Base-by-base conservation (phyloP, 139 green algal genomes). In the Pedinophyceae sp. region DNA sequence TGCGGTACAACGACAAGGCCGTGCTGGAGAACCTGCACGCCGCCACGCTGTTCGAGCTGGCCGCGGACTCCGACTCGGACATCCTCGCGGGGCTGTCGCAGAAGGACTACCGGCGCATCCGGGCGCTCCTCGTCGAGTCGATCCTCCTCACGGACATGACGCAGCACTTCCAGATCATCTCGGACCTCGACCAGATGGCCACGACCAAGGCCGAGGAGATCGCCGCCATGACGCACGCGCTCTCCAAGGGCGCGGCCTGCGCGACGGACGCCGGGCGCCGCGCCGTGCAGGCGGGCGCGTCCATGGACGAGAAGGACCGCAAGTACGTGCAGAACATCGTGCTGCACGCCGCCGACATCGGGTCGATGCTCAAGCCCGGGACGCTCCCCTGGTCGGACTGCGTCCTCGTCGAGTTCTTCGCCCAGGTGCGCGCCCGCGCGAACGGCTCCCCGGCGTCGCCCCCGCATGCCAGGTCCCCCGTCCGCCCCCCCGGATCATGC, bases 1-100 rank as follows among this genome's bases (percentile, higher is more conserved):
- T 52, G 30, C 34, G 40, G 4, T 67, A 58, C 40, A 67, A 67
- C 45, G 41, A 62, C 53, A 29, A 48, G 29, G 53, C 28, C 47
- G 53, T 61, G 22, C 57, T 58, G 27, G 60, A 67, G 53, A 67
- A 67, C 46, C 46, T 34, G 26, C 60, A 67, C 54, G 13, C 34
- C 19, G 18, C 40, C 24, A 20, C n/a, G 20, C 38, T 22, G 25
- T 53, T 54, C 48, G n/a, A 23, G 45, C 13, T 54, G 3, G 28
- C 25, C 1, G 16, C 20, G 19, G 7, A 40, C 22, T 5, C 30
- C 20, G 22, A 45, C n/a, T 23, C 3, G n/a, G 46, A 54, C 46
- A 55, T 61, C 27, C 10, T 57, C 20, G 20, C 20, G 27, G 23
- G 17, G 3, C 30, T 51, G 43, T 13, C 16, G 23, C 26, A 27